Percentiles rank a stretch among this genome's conserved stretches.
These are phyloP conservation scores for Aspergillus thermomutatus DNA, from an alignment of 2,329 filamentous ascomycete genomes.

Conservation along the genomic window DNA sequence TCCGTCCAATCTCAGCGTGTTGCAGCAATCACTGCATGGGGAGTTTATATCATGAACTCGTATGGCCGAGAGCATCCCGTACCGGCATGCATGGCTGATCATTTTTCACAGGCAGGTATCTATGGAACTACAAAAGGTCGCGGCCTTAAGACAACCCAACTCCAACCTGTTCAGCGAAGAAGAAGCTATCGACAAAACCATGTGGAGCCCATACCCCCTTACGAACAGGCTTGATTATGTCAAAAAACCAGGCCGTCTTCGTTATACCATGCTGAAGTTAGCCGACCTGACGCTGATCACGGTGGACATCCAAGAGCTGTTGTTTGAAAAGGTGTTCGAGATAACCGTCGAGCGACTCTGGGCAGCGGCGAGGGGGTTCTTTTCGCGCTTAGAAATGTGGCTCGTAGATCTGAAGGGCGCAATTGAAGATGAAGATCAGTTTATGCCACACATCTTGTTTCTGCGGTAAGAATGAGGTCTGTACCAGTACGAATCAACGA, in stretches of 20 bases:
- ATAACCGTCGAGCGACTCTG: slow-evolving; percentile 15
- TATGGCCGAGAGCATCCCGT: slow-evolving; percentile 6
- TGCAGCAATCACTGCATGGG: slow-evolving; percentile 27
- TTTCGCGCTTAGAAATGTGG: slow-evolving; percentile 22
- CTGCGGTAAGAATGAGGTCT: slow-evolving; percentile 23
- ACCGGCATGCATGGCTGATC: slow-evolving; percentile 7
- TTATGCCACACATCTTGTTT: slow-evolving; percentile 26
- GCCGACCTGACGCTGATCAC: slow-evolving; percentile 21
- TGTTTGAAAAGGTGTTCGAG: slow-evolving; percentile 18
- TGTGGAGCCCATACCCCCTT: slow-evolving; percentile 34
- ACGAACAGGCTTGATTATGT: slow-evolving; percentile 25
- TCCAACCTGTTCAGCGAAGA: slow-evolving; percentile 12
- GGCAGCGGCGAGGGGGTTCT: slow-evolving; percentile 14
- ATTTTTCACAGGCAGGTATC: slow-evolving; percentile 25
- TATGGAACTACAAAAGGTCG: slow-evolving; percentile 19
- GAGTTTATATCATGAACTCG: slow-evolving; percentile 30
- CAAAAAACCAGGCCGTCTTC: slow-evolving; percentile 25
- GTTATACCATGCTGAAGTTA: slow-evolving; percentile 19
- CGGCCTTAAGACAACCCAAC: slow-evolving; percentile 19
- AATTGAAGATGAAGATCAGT: slow-evolving; percentile 13
- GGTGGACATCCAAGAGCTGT: slow-evolving; percentile 22
- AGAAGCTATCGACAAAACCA: slow-evolving; percentile 11
- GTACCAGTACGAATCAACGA: neutral
- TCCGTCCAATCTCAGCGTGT: slow-evolving; percentile 19
- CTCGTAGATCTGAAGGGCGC: slow-evolving; percentile 17